Base-by-base conservation (phyloP, 2,329 filamentous ascomycete genomes). In the Exophiala calicioides region DNA sequence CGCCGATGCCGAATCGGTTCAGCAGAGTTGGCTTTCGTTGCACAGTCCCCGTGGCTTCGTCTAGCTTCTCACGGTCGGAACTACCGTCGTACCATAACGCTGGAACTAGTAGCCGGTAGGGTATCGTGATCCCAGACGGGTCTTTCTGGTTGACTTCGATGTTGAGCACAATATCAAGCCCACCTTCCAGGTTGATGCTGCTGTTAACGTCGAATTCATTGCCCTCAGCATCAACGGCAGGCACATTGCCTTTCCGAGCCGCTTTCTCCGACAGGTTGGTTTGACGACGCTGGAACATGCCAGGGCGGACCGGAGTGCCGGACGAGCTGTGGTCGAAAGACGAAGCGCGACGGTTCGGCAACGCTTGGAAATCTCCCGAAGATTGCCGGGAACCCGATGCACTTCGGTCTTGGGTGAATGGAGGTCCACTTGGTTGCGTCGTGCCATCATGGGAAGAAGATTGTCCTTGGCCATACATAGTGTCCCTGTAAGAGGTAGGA, bases 131-230 rank as follows among this genome's bases (percentile, higher is more conserved):
- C 10, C 93, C 94, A 0, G 86, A 79, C 1, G 93, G 91, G 59
- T 98, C 90, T 53, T 81, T 82, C 33, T 87, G 80, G 59, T 85
- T 90, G 52, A 96, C 82, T 69, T 98, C 93, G 53, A 95, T 82
- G 59, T 96, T 95, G 32, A 98, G 69, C 39, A 82, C 86, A 26
- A 98, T 84, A 56, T 96, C 90, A 7, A 98, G 73, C 0, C 89
- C 90, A 21, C 85, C 86, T 62, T 93, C 81, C 0, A 96, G 75
- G 62, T 95, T 82, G 49, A 97, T 73, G 44, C 73, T 70, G 37
- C 68, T 79, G 32, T 60, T 59, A 37, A 59, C 48, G 7, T 79
- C 76, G 13, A 73, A 72, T 30, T 76, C 73, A 35, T 69, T 65
- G n/a, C 62, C 68, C 72, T 59, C 65, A 76, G 70, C 85, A 42